Evolutionary conservation across 2,329 filamentous ascomycete species (phyloP).

Genomic region (Stromatinia cepivora): DNA sequence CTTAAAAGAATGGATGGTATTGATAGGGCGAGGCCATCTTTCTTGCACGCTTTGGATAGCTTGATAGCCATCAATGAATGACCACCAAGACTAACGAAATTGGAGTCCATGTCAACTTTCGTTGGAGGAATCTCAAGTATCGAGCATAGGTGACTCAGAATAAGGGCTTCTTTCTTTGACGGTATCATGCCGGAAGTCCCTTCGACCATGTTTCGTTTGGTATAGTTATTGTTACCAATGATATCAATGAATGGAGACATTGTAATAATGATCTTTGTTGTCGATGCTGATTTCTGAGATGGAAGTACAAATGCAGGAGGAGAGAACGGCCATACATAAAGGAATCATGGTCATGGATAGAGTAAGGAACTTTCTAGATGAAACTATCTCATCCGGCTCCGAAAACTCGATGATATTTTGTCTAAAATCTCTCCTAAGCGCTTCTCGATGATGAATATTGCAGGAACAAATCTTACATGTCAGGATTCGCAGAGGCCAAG

Average conservation of each 20-base stretch:
- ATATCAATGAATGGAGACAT: conserved; percentile 20
- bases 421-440: conserved; percentile 10
- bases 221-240: background rate
- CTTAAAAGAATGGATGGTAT: conserved; percentile 19
- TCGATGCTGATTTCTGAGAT: conserved; percentile 8
- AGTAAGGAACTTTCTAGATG: background rate
- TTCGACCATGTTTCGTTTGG: conserved; percentile 9
- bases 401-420: background rate
- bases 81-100: conserved; percentile 50
- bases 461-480: conserved; percentile 1
- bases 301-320: conserved; percentile 1
- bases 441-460: background rate
- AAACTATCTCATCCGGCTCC: conserved; percentile 5
- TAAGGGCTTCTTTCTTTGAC: conserved; percentile 18
- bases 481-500: background rate
- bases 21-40: conserved; percentile 37
- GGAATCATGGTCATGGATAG: background rate
- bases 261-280: conserved; percentile 4
- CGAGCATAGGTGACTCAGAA: conserved; percentile 9
- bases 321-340: conserved; percentile 18
- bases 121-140: background rate
- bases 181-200: background rate
- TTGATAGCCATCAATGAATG: conserved; percentile 50
- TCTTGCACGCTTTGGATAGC: conserved; percentile 44
- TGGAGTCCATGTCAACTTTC: background rate